phyloP scores from a whole-genome alignment of 2,329 filamentous ascomycete species.

The Exophiala calicioides region DNA sequence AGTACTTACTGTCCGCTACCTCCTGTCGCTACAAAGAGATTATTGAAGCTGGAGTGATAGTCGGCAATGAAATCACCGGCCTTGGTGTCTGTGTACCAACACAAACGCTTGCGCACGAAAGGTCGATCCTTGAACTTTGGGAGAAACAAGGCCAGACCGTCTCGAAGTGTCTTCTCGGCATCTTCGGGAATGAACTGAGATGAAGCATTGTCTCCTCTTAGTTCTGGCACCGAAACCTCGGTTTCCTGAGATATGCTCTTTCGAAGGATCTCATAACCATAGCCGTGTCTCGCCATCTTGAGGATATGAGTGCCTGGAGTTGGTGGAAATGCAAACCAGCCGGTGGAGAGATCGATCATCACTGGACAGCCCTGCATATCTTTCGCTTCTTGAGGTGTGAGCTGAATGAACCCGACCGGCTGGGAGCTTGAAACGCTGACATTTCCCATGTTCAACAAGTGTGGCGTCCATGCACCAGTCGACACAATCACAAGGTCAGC shows the following conservation, averaged over 20 bases:
- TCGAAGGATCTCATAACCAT: constrained; percentile 57
- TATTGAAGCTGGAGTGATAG: constrained; percentile 62
- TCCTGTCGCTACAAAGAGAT: constrained; percentile 53
- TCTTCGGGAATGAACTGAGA: constrained; percentile 49
- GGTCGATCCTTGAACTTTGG: constrained; percentile 62
- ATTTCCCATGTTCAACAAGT: constrained; percentile 3
- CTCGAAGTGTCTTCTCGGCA: constrained; percentile 61
- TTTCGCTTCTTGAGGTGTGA: constrained; percentile 71
- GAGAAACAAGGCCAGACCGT: constrained; percentile 61
- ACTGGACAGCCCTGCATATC: constrained; percentile 67
- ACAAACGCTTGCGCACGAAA: constrained; percentile 64
- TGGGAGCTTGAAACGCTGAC: no score
- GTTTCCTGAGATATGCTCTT: constrained; percentile 27
- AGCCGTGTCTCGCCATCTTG: constrained; percentile 69
- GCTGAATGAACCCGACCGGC: constrained; percentile 71
- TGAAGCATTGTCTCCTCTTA: constrained; percentile 42
- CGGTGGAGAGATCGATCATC: constrained; percentile 47
- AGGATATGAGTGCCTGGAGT: constrained; percentile 54
- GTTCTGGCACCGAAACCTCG: constrained; percentile 40
- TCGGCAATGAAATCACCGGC: constrained; percentile 70
- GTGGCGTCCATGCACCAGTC: constrained; percentile 5
- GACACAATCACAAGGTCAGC: background rate
- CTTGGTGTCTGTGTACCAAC: constrained; percentile 75
- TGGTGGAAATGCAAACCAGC: constrained; percentile 58
- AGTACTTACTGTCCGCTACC: constrained; percentile 48